Evolutionary conservation across 495 filamentous ascomycete species (phyloP).

Genomic region (Schizothecium vesticola): DNA sequence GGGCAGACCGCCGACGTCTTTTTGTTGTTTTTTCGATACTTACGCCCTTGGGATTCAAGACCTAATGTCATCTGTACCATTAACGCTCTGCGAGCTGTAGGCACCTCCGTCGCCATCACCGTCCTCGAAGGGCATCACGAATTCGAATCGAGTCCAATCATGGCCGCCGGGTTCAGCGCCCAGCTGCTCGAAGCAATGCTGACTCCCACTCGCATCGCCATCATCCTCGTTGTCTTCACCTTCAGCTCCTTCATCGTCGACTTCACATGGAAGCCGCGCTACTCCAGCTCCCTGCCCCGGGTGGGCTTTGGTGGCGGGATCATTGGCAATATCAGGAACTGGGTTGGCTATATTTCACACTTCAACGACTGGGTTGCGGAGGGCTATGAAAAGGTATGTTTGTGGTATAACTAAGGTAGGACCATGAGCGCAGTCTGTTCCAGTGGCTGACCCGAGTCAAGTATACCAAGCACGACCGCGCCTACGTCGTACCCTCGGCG

Average conservation of each 20-base stretch:
- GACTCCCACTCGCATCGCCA: conserved; percentile 20
- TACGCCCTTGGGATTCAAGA: not conserved
- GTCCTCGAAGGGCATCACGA: not conserved
- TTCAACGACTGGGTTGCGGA: conserved; percentile 29
- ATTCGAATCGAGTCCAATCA: not conserved
- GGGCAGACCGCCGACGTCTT: not conserved
- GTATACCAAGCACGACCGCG: conserved; percentile 29
- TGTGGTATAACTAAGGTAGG: too few species aligned
- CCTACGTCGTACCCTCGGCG: conserved; percentile 29
- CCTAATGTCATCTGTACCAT: not conserved
- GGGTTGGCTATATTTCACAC: conserved; percentile 24
- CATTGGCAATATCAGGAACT: conserved; percentile 27
- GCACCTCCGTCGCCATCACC: not conserved
- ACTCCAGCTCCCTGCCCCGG: conserved; percentile 28
- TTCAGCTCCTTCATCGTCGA: conserved; percentile 31
- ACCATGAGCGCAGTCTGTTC: not conserved
- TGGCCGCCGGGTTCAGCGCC: conserved; percentile 20
- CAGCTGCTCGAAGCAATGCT: conserved; percentile 27
- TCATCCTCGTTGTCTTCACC: conserved; percentile 19
- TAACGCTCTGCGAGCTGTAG: not conserved
- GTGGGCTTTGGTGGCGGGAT: conserved; percentile 27
- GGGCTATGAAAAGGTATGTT: conserved; percentile 30
- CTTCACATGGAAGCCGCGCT: conserved; percentile 28
- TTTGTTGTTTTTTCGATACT: not conserved
- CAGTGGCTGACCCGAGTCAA: conserved; percentile 8